Percentiles rank a stretch among this genome's conserved stretches.
phyloP scores from a whole-genome alignment of 768 basidiomycete genomes.

The Piloderma croceum region DNA sequence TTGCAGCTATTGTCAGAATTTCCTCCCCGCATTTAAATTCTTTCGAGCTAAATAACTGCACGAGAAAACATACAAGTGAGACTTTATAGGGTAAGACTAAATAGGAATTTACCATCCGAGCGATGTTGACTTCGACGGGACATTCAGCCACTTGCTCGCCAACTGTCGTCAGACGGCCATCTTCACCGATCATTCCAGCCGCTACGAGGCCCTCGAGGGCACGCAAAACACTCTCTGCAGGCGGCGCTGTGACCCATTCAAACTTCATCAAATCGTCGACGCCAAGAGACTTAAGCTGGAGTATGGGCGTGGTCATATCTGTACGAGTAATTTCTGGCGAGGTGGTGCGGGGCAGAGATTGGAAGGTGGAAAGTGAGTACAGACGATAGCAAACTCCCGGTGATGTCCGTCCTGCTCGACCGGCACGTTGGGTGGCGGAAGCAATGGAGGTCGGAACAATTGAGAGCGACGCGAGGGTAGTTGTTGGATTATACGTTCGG shows the following conservation, averaged over 20 bases:
- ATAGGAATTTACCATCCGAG: slow-evolving; percentile 79
- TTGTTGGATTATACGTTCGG: slow-evolving; percentile 83
- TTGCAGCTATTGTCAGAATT: slow-evolving; percentile 91
- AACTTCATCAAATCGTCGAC: slow-evolving; percentile 95
- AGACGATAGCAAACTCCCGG: slow-evolving; percentile 90
- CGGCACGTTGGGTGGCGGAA: slow-evolving; percentile 89
- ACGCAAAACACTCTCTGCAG: slow-evolving; percentile 76
- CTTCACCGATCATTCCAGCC: slow-evolving; percentile 79
- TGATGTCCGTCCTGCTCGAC: slow-evolving; percentile 91
- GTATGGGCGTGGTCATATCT: slow-evolving; percentile 85
- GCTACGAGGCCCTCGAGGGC: slow-evolving; percentile 80
- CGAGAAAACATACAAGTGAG: slow-evolving; percentile 2
- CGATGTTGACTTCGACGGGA: slow-evolving; percentile 87
- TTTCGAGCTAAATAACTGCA: slow-evolving; percentile 79
- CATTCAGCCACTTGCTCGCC: slow-evolving; percentile 91
- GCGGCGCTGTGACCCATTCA: slow-evolving; percentile 90
- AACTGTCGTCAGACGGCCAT: slow-evolving; percentile 67
- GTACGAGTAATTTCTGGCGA: slow-evolving; percentile 88
- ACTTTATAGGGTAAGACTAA: not conserved
- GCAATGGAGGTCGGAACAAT: slow-evolving; percentile 82
- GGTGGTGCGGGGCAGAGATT: slow-evolving; percentile 60
- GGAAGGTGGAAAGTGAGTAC: slow-evolving; percentile 62
- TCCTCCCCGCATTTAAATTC: slow-evolving; percentile 91
- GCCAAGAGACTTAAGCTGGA: slow-evolving; percentile 92
- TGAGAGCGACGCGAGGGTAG: slow-evolving; percentile 76